Percentiles rank a stretch among this genome's conserved stretches.
Evolutionary conservation across 2,329 filamentous ascomycete species (phyloP).

Genomic region (Fusarium equiseti): DNA sequence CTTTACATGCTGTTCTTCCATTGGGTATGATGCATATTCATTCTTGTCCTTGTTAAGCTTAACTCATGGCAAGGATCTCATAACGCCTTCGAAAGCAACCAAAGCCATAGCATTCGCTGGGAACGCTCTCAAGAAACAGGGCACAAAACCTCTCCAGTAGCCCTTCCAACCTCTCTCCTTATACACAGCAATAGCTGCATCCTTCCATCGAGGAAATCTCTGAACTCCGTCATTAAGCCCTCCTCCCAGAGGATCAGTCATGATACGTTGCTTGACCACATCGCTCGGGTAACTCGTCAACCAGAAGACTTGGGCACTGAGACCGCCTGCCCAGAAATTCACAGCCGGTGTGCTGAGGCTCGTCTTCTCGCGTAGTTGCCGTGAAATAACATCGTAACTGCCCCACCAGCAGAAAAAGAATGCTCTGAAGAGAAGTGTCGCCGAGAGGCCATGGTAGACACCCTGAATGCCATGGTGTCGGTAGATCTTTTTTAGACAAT

Average conservation of each 20-base stretch:
- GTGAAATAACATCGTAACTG: slow-evolving; percentile 88
- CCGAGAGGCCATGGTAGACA: slow-evolving; percentile 85
- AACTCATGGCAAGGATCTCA: slow-evolving; percentile 72
- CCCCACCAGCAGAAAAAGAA: slow-evolving; percentile 99
- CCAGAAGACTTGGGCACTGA: slow-evolving; percentile 96
- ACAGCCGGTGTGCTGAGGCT: slow-evolving; percentile 79
- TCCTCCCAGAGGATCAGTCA: slow-evolving; percentile 91
- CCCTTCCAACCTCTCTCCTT: slow-evolving; percentile 80
- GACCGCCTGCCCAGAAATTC: slow-evolving; percentile 97
- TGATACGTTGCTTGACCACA: slow-evolving; percentile 95
- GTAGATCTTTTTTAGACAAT: slow-evolving; percentile 80
- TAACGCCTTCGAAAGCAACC: slow-evolving; percentile 92
- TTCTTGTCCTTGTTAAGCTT: background rate
- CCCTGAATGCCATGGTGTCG: slow-evolving; percentile 80
- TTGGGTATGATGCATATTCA: slow-evolving; percentile 11
- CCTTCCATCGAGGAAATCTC: slow-evolving; percentile 80
- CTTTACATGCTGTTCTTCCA: background rate
- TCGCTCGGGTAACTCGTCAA: slow-evolving; percentile 90
- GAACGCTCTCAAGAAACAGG: slow-evolving; percentile 93
- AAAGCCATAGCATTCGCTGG: slow-evolving; percentile 95
- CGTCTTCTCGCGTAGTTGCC: slow-evolving; percentile 74
- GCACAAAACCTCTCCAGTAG: slow-evolving; percentile 93
- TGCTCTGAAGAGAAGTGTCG: slow-evolving; percentile 88
- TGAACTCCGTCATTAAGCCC: slow-evolving; percentile 74
- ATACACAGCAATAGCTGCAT: slow-evolving; percentile 83